Evolutionary conservation across 345 rosid species (phyloP).

Genomic region (Isatis tinctoria): DNA sequence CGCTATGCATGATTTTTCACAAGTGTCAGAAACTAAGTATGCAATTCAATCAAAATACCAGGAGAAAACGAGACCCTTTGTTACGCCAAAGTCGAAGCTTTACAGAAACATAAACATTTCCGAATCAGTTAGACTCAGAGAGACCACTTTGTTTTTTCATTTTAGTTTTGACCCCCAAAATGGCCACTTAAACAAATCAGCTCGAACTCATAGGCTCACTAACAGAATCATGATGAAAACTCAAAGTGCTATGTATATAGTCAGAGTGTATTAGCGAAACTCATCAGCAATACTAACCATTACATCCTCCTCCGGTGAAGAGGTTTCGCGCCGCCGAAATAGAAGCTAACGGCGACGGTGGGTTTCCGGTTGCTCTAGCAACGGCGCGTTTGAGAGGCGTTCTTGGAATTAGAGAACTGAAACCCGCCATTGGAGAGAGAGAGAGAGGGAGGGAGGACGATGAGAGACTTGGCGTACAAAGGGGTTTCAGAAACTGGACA

Average conservation of each 20-base stretch:
- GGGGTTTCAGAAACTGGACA: background rate
- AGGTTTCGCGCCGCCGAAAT: background rate
- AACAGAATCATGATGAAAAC: background rate
- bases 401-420: constrained; percentile 18
- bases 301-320: constrained; percentile 4
- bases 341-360: background rate
- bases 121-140: too few species aligned
- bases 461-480: too few species aligned
- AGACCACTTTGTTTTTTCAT: too few species aligned
- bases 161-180: too few species aligned
- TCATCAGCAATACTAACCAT: constrained; percentile 16
- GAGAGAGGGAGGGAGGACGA: background rate
- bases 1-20: too few species aligned
- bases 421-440: constrained; percentile 29
- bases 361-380: background rate
- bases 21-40: too few species aligned
- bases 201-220: background rate
- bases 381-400: constrained; percentile 14
- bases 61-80: too few species aligned
- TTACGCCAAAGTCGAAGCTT: too few species aligned
- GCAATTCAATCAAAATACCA: too few species aligned
- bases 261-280: background rate
- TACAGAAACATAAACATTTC: too few species aligned
- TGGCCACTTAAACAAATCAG: too few species aligned
- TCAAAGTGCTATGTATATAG: background rate